These are phyloP conservation scores for Athelia psychrophila DNA, from an alignment of 1,284 basidiomycete species.

Conservation along the genomic window DNA sequence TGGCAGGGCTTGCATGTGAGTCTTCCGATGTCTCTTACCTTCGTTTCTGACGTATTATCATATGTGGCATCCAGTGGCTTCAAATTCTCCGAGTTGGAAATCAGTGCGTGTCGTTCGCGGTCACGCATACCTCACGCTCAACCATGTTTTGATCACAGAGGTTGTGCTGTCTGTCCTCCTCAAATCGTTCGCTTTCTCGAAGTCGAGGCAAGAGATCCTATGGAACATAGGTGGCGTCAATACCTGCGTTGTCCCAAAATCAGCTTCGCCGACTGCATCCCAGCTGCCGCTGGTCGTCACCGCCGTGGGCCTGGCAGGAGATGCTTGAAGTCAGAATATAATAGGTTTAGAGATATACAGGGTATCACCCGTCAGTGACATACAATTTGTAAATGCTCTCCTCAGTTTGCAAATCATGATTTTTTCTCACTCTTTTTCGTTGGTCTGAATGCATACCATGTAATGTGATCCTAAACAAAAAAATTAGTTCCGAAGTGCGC, in stretches of 20 bases:
- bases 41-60: constrained; percentile 1
- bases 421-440: too few species aligned
- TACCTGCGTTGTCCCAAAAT: background rate
- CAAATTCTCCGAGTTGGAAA: constrained; percentile 32
- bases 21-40: background rate
- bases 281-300: background rate
- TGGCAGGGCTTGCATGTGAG: constrained; percentile 31
- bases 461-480: too few species aligned
- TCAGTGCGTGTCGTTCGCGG: constrained; percentile 21
- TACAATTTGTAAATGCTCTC: too few species aligned
- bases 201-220: background rate
- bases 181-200: constrained; percentile 18
- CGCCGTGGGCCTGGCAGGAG: too few species aligned
- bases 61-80: constrained; percentile 22
- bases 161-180: constrained; percentile 17
- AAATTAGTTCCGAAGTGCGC: too few species aligned
- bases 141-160: constrained; percentile 11
- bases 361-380: too few species aligned
- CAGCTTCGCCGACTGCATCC: background rate
- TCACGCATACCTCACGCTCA: background rate
- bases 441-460: too few species aligned
- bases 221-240: constrained; percentile 1
- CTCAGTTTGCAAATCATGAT: too few species aligned
- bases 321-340: too few species aligned
- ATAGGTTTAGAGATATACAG: too few species aligned